Conservation (phyloP, 768 basidiomycete genomes). For the Leccinellum luteum region DNA sequence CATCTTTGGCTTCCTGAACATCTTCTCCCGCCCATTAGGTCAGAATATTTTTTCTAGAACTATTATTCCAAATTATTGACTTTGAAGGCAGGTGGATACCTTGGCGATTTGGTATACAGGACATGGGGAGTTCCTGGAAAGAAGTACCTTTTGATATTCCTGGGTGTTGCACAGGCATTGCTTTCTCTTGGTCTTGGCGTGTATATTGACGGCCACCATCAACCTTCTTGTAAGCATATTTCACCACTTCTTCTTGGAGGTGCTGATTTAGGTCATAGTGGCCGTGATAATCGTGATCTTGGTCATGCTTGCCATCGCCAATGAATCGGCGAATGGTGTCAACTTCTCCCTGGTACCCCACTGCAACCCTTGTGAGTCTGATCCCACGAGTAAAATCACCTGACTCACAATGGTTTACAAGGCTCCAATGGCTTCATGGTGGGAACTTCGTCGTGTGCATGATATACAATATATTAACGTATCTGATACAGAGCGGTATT, state of each 20-base stretch:
- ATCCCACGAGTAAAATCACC: neutral
- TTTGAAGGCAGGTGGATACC: constrained; percentile 36
- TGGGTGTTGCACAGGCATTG: constrained; percentile 45
- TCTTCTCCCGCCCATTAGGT: constrained; percentile 47
- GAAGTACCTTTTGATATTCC: constrained; percentile 44
- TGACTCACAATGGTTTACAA: neutral
- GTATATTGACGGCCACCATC: constrained; percentile 32
- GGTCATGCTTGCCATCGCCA: constrained; percentile 37
- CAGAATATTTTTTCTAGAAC: neutral
- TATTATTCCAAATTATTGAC: neutral
- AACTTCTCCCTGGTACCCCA: constrained; percentile 53
- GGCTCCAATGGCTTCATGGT: constrained; percentile 37
- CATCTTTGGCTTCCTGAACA: constrained; percentile 47
- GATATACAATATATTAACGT: neutral
- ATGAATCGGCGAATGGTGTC: constrained; percentile 47
- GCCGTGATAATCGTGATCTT: constrained; percentile 38
- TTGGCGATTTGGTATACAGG: constrained; percentile 46
- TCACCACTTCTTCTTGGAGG: neutral
- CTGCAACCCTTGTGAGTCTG: constrained; percentile 40
- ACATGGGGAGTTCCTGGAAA: constrained; percentile 43
- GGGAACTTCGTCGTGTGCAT: neutral
- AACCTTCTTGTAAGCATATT: constrained; percentile 20
- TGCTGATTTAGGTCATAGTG: constrained; percentile 15
- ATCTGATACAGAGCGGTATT: constrained; percentile 28
- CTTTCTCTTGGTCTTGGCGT: constrained; percentile 45